Evolutionary conservation across 2,329 filamentous ascomycete species (phyloP).

Genomic region (Botrytis cinerea): DNA sequence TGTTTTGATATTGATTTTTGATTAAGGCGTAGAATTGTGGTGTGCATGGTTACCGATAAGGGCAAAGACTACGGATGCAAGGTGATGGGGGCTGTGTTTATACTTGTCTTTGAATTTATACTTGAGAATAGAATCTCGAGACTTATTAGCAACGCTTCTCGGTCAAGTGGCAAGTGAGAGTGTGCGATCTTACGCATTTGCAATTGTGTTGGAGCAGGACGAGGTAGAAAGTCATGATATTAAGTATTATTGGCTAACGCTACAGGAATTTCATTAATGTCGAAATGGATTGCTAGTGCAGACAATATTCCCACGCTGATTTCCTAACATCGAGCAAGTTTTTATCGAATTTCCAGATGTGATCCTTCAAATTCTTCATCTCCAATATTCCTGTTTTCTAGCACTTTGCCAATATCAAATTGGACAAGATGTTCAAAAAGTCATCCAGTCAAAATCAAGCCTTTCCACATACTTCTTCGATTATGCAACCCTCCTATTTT

Average conservation of each 20-base stretch:
- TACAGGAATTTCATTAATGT: background rate
- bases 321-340: background rate
- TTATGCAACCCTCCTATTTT: background rate
- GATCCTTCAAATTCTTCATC: background rate
- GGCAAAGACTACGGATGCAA: background rate
- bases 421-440: background rate
- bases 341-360: background rate
- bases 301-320: background rate
- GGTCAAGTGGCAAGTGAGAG: background rate
- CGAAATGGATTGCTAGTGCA: constrained; percentile 6
- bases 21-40: background rate
- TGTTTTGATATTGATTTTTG: background rate
- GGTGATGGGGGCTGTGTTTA: background rate
- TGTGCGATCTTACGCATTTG: background rate
- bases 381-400: background rate
- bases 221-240: background rate
- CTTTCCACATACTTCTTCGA: background rate
- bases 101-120: background rate
- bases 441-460: background rate
- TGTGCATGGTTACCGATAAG: background rate
- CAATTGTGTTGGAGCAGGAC: background rate
- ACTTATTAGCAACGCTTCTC: background rate
- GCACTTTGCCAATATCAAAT: background rate
- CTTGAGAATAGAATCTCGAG: background rate
- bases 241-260: background rate